phyloP scores from a whole-genome alignment of 148 eudicot species.

The Vaccinium corymbosum region DNA sequence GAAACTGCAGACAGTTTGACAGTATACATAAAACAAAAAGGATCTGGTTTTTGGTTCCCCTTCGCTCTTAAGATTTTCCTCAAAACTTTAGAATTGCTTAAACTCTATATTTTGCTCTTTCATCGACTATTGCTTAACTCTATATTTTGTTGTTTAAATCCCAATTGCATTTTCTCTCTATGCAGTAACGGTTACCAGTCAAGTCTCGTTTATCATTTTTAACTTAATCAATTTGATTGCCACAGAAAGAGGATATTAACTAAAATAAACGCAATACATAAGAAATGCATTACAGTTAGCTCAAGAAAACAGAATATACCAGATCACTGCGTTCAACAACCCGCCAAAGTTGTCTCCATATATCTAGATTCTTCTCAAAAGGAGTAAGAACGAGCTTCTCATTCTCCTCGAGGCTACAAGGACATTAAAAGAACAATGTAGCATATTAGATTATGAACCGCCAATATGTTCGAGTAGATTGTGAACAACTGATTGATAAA shows the following conservation, averaged over 20 bases:
- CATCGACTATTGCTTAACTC: background rate
- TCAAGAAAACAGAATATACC: slow-evolving; percentile 35
- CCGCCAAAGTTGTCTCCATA: slow-evolving; percentile 99
- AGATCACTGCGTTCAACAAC: slow-evolving; percentile 98
- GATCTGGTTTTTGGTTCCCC: background rate
- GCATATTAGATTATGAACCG: background rate
- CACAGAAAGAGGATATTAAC: background rate
- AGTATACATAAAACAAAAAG: background rate
- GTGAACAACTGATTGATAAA: background rate
- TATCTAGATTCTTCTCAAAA: slow-evolving; percentile 96
- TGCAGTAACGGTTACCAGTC: background rate
- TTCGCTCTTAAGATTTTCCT: background rate
- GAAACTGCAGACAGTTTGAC: background rate
- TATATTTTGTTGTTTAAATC: background rate
- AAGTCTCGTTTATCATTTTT: background rate
- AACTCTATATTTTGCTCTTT: background rate
- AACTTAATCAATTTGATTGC: background rate
- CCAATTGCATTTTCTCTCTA: background rate
- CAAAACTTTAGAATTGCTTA: background rate
- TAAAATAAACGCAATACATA: background rate
- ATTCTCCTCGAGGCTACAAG: slow-evolving; percentile 86
- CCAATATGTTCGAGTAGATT: background rate
- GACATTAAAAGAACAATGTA: background rate
- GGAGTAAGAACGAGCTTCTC: slow-evolving; percentile 95
- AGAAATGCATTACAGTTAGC: background rate